Base-by-base conservation (phyloP, 1,139 yeast genomes). In the Sugiyamaella paludigena region DNA sequence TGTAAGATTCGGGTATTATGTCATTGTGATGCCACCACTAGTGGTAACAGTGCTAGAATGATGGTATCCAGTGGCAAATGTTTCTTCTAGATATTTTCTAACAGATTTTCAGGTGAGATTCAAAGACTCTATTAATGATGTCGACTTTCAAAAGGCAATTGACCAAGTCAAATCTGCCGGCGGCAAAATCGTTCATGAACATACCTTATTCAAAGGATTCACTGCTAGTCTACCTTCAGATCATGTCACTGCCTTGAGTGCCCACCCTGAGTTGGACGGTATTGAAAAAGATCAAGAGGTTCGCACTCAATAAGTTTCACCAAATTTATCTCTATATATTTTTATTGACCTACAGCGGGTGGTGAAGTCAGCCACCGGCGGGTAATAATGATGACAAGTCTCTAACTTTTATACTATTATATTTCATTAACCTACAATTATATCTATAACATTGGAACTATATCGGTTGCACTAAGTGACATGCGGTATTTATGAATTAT, bases 221-320 rank as follows among this genome's bases (percentile, higher is more conserved):
- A 58, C 60, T 38, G 69, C 66, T 49, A 50, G 53, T 12, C 55
- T 66, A 28, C 71, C 71, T 27, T 58, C 59, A 26, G 62, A 54
- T 52, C 60, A 58, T 36, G 65, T 63, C 16, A 32, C 53, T 15
- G 43, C 56, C 37, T 47, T 66, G 28, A 51, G 57, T 38, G 19
- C 56, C 29, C 61, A 60, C 48, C 63, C 68, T 16, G 58, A 56
- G 33, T 53, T 64, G 42, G 67, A 56, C 10, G 60, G 53, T n/a
- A 55, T 63, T 33, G 70, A 65, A 56, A 60, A 57, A 45, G 70
- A 65, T 50, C 57, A 58, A 49, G 67, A 62, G 45, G 70, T 66
- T 35, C 60, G 58, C 5, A 39, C 36, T 34, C 40, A 34, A 33
- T 32, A 41, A 19, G 11, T 11, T 16, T 12, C 12, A 19, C 24